phyloP scores from a whole-genome alignment of 164 flowering plant species.

The grape (Vitis vinifera) region DNA sequence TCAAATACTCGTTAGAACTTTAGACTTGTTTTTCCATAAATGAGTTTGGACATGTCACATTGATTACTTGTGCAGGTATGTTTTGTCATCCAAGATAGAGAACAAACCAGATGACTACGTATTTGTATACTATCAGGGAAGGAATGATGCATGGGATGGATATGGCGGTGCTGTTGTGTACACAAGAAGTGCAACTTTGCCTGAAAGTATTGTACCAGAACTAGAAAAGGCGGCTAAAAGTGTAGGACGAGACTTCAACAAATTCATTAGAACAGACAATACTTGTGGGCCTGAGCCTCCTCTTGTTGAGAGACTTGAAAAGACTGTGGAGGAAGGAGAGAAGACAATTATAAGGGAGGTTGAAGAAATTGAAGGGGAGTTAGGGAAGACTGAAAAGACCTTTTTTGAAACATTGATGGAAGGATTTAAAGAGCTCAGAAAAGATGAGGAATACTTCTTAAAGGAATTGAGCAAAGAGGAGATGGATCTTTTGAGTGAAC shows the following conservation, averaged over 20 bases:
- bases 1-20: too few species aligned
- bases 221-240: conserved; percentile 74
- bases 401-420: conserved; percentile 65
- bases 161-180: conserved; percentile 93
- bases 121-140: conserved; percentile 90
- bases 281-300: conserved; percentile 96
- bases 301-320: conserved; percentile 83
- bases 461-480: conserved; percentile 70
- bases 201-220: conserved; percentile 80
- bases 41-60: too few species aligned
- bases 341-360: conserved; percentile 69
- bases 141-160: conserved; percentile 99
- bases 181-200: conserved; percentile 79
- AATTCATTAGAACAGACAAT: conserved; percentile 77
- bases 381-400: conserved; percentile 61
- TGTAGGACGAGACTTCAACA: conserved; percentile 76
- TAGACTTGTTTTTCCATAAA: too few species aligned
- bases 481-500: conserved; percentile 61
- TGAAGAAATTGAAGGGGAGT: conserved; percentile 63
- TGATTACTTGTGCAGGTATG: conserved; percentile 62
- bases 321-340: conserved; percentile 89
- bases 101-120: conserved; percentile 78
- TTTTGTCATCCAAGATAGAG: conserved; percentile 76
- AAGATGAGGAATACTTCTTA: conserved; percentile 67
- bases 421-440: conserved; percentile 65